A percentile compares a stretch with the other conserved stretches of the same genome.
phyloP scores from a whole-genome alignment of 371 early-diverging fungal genomes.

The Mucor mucedo region DNA sequence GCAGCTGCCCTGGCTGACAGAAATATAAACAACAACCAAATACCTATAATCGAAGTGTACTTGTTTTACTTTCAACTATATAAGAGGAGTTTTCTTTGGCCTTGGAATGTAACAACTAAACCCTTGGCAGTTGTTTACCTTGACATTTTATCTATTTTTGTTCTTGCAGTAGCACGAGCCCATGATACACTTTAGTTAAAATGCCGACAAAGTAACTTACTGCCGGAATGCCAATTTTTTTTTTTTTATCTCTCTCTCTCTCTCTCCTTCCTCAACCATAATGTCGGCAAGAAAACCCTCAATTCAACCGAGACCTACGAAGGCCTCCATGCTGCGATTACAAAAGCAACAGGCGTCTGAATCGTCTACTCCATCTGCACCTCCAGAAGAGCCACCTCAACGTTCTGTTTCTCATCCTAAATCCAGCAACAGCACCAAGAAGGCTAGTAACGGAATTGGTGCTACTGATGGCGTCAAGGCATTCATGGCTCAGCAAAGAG shows the following conservation, averaged over 20 bases:
- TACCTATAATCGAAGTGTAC: too few species aligned
- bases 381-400: slow-evolving; percentile 7
- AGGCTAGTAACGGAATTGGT: not conserved
- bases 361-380: not conserved
- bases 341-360: slow-evolving; percentile 18
- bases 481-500: slow-evolving; percentile 54
- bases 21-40: too few species aligned
- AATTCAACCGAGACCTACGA: slow-evolving; percentile 40
- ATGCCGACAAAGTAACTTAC: too few species aligned
- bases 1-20: too few species aligned
- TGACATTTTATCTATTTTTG: too few species aligned
- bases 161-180: too few species aligned
- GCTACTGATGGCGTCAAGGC: slow-evolving; percentile 49
- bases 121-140: too few species aligned
- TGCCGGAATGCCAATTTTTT: too few species aligned
- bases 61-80: too few species aligned
- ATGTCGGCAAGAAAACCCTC: slow-evolving; percentile 22
- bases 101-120: too few species aligned
- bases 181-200: too few species aligned
- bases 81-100: too few species aligned
- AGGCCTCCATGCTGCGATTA: slow-evolving; percentile 40
- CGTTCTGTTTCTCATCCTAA: not conserved
- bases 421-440: not conserved
- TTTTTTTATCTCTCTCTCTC: not conserved
- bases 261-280: not conserved